phyloP scores from a whole-genome alignment of 352 stramenopile genomes.

The Pythium pectinolyticum region DNA sequence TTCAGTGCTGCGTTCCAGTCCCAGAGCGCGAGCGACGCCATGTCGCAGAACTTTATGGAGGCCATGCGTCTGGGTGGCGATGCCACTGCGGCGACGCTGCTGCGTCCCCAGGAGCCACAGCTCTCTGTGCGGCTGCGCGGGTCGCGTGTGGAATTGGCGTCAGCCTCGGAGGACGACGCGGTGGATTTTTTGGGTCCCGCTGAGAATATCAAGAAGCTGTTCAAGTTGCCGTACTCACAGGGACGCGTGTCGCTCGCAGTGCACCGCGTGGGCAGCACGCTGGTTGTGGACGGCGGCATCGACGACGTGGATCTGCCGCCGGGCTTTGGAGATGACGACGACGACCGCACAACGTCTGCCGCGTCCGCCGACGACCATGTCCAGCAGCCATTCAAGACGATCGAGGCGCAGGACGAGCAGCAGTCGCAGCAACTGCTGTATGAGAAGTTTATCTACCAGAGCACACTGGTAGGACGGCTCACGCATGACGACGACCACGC shows the following conservation, averaged over 20 bases:
- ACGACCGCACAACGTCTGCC: conserved; percentile 11
- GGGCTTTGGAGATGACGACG: conserved; percentile 61
- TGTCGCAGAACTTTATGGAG: conserved; percentile 73
- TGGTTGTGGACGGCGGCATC: conserved; percentile 82
- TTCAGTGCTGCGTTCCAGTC: conserved; percentile 24
- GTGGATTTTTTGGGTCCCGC: conserved; percentile 81
- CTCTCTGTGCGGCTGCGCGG: conserved; percentile 70
- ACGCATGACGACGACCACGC: conserved; percentile 15
- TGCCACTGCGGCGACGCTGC: conserved; percentile 13
- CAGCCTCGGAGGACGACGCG: conserved; percentile 58
- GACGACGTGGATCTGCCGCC: conserved; percentile 62
- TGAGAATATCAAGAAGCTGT: conserved; percentile 86
- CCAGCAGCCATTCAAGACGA: conserved; percentile 54
- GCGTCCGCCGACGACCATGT: conserved; percentile 1
- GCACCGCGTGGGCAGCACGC: conserved; percentile 72
- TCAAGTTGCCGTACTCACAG: conserved; percentile 85
- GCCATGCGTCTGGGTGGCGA: conserved; percentile 58
- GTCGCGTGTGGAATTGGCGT: conserved; percentile 68
- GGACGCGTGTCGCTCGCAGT: conserved; percentile 77
- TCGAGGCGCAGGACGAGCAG: conserved; percentile 47
- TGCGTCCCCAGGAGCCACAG: conserved; percentile 57
- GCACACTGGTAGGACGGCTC: conserved; percentile 43
- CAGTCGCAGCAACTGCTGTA: conserved; percentile 59
- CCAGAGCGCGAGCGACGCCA: conserved; percentile 24
- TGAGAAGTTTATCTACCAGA: conserved; percentile 89